Percentiles rank a stretch among this genome's conserved stretches.
Conservation (phyloP, 768 basidiomycete genomes). For the Phanerodontia chrysosporium region DNA sequence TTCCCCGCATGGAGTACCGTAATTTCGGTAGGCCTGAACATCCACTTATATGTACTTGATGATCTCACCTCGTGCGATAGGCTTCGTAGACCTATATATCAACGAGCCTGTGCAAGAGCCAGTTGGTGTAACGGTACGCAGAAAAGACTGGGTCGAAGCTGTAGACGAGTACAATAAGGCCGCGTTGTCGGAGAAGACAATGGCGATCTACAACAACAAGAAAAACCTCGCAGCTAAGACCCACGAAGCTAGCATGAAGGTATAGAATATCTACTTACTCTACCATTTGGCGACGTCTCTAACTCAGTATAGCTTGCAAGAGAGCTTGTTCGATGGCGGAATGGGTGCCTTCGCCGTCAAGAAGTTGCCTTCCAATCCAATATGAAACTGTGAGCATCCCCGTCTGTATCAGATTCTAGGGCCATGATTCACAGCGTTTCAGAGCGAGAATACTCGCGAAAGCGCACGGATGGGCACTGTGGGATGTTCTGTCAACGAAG, state of each 20-base stretch:
- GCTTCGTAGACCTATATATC: too few species aligned
- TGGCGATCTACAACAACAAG: conserved; percentile 9
- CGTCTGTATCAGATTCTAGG: not conserved
- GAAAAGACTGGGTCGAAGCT: conserved; percentile 13
- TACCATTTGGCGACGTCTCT: too few species aligned
- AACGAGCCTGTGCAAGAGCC: too few species aligned
- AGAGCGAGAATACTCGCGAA: conserved; percentile 35
- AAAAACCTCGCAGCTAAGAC: conserved; percentile 11
- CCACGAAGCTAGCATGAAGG: conserved; percentile 10
- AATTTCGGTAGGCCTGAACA: not conserved
- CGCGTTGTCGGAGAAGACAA: conserved; percentile 1
- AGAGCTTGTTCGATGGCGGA: conserved; percentile 11
- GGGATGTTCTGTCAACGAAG: conserved; percentile 37
- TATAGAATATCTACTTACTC: too few species aligned
- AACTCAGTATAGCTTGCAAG: conserved; percentile 1
- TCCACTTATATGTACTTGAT: not conserved
- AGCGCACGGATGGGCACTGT: conserved; percentile 38
- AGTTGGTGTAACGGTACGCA: not conserved
- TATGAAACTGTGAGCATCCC: conserved; percentile 9
- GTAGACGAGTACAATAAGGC: conserved; percentile 21
- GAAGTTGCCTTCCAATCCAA: not conserved
- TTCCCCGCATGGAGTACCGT: conserved; percentile 7
- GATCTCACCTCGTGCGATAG: too few species aligned
- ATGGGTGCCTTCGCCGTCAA: not conserved
- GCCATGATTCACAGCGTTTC: not conserved